Evolutionary conservation across 2,329 filamentous ascomycete species (phyloP).

Genomic region (Aureobasidium musti): DNA sequence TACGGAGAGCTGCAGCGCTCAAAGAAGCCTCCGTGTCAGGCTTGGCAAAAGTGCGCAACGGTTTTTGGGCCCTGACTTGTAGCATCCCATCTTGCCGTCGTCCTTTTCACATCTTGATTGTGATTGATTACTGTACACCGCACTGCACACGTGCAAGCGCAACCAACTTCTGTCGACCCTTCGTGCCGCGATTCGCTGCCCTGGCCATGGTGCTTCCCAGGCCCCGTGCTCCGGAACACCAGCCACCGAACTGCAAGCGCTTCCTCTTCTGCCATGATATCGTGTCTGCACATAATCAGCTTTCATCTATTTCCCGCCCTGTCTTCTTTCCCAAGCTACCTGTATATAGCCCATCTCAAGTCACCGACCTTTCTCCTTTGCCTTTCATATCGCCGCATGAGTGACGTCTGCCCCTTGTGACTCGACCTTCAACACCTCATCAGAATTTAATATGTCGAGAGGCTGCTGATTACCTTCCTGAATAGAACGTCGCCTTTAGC

Average conservation of each 20-base stretch:
- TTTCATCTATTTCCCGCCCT: constrained; percentile 26
- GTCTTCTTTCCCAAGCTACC: background rate
- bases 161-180: background rate
- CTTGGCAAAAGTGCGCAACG: constrained; percentile 5
- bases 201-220: background rate
- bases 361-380: background rate
- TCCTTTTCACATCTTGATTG: background rate
- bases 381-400: background rate
- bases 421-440: background rate
- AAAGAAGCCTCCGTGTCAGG: constrained; percentile 16
- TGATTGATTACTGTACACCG: background rate
- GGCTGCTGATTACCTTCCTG: background rate
- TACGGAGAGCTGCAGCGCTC: background rate
- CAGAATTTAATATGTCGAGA: background rate
- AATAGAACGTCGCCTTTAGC: background rate
- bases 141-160: background rate
- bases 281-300: constrained; percentile 17
- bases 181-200: constrained; percentile 4
- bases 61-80: background rate
- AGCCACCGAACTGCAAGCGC: constrained; percentile 27
- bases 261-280: constrained; percentile 19
- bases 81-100: background rate
- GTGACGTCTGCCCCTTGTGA: constrained; percentile 2
- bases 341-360: constrained; percentile 20
- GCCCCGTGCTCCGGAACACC: constrained; percentile 24